These are phyloP conservation scores for Leishmania aethiopica DNA, from an alignment of 208 protist species.

Conservation along the genomic window DNA sequence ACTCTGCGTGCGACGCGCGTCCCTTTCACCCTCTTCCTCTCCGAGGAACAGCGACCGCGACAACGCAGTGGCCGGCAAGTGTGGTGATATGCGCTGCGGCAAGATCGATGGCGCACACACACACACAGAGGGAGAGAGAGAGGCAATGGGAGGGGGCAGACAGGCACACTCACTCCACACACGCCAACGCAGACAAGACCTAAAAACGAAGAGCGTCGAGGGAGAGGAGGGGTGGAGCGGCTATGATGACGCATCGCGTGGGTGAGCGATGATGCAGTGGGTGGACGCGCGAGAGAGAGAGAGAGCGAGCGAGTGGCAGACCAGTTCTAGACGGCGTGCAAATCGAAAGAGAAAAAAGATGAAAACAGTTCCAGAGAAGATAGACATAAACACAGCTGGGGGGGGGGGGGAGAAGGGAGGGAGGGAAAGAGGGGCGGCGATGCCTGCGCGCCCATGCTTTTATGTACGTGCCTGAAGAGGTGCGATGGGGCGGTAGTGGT, in stretches of 20 bases:
- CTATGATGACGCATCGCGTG: neutral
- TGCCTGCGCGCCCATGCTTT: neutral
- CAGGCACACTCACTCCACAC: constrained; percentile 1
- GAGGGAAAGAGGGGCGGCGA: neutral
- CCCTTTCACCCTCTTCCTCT: neutral
- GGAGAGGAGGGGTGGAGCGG: neutral
- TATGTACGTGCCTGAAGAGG: neutral
- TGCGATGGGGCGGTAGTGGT: neutral
- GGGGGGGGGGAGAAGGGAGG: neutral
- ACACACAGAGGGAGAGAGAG: no score
- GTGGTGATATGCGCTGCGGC: neutral
- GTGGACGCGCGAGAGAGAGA: neutral
- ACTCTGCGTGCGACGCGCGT: neutral
- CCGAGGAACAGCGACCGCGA: neutral
- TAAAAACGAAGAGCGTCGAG: neutral
- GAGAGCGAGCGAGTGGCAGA: neutral
- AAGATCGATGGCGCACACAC: neutral
- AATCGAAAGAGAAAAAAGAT: neutral
- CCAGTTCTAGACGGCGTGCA: neutral
- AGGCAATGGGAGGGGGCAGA: neutral
- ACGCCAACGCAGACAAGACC: constrained; percentile 8
- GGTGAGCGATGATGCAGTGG: neutral
- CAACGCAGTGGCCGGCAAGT: neutral
- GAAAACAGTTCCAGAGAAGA: neutral
- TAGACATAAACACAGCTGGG: neutral